Base-by-base conservation (phyloP, 1,284 basidiomycete genomes). In the Apiotrichum brassicae region DNA sequence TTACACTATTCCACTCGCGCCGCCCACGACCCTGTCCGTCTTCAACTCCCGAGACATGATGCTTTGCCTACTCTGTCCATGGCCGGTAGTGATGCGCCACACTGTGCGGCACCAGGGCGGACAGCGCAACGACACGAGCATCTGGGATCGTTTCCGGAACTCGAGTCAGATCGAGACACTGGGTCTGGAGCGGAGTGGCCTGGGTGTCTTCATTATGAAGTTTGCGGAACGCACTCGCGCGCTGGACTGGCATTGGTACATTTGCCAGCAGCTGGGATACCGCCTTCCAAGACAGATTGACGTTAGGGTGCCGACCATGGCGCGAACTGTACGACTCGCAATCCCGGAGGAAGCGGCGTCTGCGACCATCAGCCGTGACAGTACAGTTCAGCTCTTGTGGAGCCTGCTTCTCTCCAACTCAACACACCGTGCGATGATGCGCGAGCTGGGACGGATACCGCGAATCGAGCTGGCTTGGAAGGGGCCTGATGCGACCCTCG, bases 241-340 rank as follows among this genome's bases (percentile, higher is more conserved):
- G 4, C 47, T 68, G 37, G 72, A 74, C 51, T 74, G 71, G 72
- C 68, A 62, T 40, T 74, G 70, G 70, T 67, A 70, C 54, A 52
- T 72, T 19, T 66, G 63, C 55, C 56, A 64, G 23, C 68, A 72
- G 35, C 54, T 72, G 7, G 67, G 61, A 4, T 62, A 63, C 4
- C 54, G 62, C 30, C 54, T 72, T 3, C 71, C 72, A 0, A 34
- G 32, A 9, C 49, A 59, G 18, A 48, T 74, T 24, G 68, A 72
- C 40, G 58, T 74, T 19, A 35, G 45, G 5, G 49, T 70, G 7
- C 69, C 72, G 4, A 30, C 57, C 3, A 49, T 74, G 18, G 57
- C 57, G 16, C 64, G 61, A 18, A 52, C 58, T 0, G 54, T 74
- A 7, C 60, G 69, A 18, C 40, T 72, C 11, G 41, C 56, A 4